These are phyloP conservation scores for Ceratobasidium sp. DNA, from an alignment of 1,284 basidiomycete species.

Conservation along the genomic window DNA sequence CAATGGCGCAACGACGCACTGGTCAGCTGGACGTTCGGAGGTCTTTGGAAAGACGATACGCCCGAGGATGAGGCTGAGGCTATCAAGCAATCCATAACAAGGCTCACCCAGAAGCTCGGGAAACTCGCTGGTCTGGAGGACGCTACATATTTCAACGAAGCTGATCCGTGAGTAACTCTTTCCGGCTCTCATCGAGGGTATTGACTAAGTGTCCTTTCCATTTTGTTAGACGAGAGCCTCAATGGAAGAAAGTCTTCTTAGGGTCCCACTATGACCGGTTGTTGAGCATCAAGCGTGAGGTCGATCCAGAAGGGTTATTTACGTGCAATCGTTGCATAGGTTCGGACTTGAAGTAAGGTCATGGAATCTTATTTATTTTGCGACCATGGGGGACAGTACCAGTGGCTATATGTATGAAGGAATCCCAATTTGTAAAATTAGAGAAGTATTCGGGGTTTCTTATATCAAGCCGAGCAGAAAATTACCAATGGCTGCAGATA, in stretches of 20 bases:
- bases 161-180: conserved; percentile 54
- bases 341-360: neutral
- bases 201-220: too few species aligned
- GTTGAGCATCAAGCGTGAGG: conserved; percentile 10
- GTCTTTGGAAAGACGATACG: conserved; percentile 57
- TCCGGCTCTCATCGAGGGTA: too few species aligned
- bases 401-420: too few species aligned
- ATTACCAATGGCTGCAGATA: too few species aligned
- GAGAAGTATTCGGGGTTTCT: too few species aligned
- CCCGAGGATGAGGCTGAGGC: conserved; percentile 53
- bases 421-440: too few species aligned
- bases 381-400: too few species aligned
- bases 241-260: conserved; percentile 27
- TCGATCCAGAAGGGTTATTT: conserved; percentile 21
- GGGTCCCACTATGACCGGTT: conserved; percentile 26
- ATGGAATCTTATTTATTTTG: too few species aligned
- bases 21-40: conserved; percentile 52
- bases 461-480: too few species aligned
- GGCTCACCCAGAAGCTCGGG: conserved; percentile 52
- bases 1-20: conserved; percentile 61
- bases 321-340: conserved; percentile 31
- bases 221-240: neutral
- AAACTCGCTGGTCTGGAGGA: conserved; percentile 54
- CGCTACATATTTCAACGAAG: conserved; percentile 63
- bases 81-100: conserved; percentile 53